phyloP scores from a whole-genome alignment of 768 basidiomycete genomes.

The Inosperma sp. region DNA sequence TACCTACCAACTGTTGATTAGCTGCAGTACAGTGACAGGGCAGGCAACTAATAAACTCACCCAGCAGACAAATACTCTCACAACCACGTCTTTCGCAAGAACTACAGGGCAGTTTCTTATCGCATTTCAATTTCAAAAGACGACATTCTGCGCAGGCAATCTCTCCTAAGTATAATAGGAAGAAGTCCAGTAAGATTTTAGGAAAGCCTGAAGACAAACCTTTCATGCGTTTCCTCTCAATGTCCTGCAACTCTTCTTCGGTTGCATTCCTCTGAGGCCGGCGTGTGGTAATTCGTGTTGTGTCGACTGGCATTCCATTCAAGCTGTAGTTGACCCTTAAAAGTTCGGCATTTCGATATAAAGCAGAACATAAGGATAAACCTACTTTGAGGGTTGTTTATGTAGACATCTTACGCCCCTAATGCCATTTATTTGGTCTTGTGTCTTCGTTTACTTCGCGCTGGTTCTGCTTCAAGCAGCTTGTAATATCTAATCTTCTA shows the following conservation, averaged over 20 bases:
- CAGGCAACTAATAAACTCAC: slow-evolving; percentile 24
- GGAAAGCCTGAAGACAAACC: slow-evolving; percentile 28
- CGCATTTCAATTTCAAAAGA: slow-evolving; percentile 47
- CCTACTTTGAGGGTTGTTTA: too few relatives aligned
- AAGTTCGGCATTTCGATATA: too few relatives aligned
- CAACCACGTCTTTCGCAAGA: slow-evolving; percentile 55
- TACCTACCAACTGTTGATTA: slow-evolving; percentile 33
- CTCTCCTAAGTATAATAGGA: slow-evolving; percentile 33
- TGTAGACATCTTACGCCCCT: too few relatives aligned
- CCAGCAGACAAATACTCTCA: slow-evolving; percentile 61
- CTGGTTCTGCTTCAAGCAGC: too few relatives aligned
- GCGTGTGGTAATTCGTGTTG: slow-evolving; percentile 12
- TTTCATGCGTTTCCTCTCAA: slow-evolving; percentile 46
- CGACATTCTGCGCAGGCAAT: slow-evolving; percentile 53
- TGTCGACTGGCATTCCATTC: background rate
- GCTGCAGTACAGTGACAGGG: background rate
- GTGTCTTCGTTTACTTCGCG: too few relatives aligned
- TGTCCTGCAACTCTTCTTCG: slow-evolving; percentile 49
- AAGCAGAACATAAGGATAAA: too few relatives aligned
- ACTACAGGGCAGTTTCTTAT: slow-evolving; percentile 48
- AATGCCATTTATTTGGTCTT: too few relatives aligned
- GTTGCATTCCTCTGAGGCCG: slow-evolving; percentile 41
- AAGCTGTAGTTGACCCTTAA: too few relatives aligned
- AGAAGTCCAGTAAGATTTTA: background rate
- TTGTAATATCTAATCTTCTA: too few relatives aligned